A percentile compares a stretch with the other conserved stretches of the same genome.
Conservation (phyloP, 2,329 filamentous ascomycete genomes). For the Arthroderma sp. region DNA sequence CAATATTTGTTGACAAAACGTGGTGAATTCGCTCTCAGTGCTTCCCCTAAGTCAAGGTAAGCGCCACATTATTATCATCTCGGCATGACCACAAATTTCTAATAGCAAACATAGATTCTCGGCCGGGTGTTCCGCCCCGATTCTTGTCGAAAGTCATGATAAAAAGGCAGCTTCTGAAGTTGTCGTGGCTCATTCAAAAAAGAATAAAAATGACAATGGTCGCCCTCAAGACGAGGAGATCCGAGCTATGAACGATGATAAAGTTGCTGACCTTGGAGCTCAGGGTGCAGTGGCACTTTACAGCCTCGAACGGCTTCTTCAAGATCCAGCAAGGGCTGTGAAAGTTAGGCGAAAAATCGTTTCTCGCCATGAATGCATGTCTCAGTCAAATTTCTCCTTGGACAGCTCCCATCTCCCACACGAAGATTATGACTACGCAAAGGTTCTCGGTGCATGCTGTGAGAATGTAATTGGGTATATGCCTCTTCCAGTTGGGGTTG, state of each 20-base stretch:
- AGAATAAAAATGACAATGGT: not conserved
- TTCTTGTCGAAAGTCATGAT: not conserved
- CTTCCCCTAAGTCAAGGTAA: not conserved
- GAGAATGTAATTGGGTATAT: conserved; percentile 96
- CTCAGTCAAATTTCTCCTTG: conserved; percentile 59
- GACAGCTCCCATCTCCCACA: conserved; percentile 59
- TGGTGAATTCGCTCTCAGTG: not conserved
- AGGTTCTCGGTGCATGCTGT: conserved; percentile 90
- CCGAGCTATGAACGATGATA: not conserved
- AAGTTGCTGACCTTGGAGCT: not conserved
- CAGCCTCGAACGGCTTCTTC: not conserved
- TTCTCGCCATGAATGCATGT: conserved; percentile 69
- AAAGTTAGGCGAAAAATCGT: conserved; percentile 82
- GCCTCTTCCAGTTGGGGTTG: conserved; percentile 84
- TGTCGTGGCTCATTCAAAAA: not conserved
- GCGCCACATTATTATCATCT: too few species aligned
- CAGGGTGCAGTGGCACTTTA: not conserved
- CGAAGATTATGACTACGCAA: conserved; percentile 83
- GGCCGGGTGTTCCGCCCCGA: not conserved
- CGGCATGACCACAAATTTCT: too few species aligned
- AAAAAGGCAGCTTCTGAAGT: not conserved
- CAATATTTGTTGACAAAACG: not conserved
- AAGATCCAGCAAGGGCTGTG: conserved; percentile 50
- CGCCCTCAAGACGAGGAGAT: not conserved
- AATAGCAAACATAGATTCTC: not conserved